Evolutionary conservation across 139 green algal species (phyloP).

Genomic region (Tetraselmis striata): DNA sequence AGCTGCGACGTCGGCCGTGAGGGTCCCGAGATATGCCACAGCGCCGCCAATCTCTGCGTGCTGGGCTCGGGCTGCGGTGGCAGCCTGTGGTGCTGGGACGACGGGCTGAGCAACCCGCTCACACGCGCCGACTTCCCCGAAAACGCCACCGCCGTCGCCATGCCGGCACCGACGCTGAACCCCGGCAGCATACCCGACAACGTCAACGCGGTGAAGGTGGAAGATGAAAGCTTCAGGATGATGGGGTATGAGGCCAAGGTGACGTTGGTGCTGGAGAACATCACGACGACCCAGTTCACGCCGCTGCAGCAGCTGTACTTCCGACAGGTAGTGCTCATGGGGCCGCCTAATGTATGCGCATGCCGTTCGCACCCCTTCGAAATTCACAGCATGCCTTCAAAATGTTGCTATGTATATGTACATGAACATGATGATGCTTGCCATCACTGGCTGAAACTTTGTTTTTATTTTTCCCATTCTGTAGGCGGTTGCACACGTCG

Average conservation of each 20-base stretch:
- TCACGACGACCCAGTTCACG: background rate
- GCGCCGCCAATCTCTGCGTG: background rate
- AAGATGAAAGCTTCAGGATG: background rate
- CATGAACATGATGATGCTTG: too few relatives aligned
- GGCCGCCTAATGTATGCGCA: too few relatives aligned
- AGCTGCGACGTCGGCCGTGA: background rate
- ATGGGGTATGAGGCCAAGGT: background rate
- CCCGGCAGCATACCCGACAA: background rate
- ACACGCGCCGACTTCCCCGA: background rate
- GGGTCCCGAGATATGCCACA: background rate
- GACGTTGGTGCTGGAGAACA: background rate
- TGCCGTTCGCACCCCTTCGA: too few relatives aligned
- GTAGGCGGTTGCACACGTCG: background rate
- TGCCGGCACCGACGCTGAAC: background rate
- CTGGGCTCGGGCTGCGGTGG: background rate
- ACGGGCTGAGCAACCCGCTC: background rate
- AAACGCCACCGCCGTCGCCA: background rate
- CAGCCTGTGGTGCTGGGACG: background rate
- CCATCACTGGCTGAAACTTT: too few relatives aligned
- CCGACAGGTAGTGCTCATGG: too few relatives aligned
- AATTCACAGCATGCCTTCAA: too few relatives aligned
- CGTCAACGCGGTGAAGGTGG: background rate
- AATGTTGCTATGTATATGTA: too few relatives aligned
- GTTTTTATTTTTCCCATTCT: too few relatives aligned
- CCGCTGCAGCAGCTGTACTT: background rate